A percentile compares a stretch with the other conserved stretches of the same genome.
Conservation (phyloP, 768 basidiomycete species). For the Daedaleopsis sinensis region DNA sequence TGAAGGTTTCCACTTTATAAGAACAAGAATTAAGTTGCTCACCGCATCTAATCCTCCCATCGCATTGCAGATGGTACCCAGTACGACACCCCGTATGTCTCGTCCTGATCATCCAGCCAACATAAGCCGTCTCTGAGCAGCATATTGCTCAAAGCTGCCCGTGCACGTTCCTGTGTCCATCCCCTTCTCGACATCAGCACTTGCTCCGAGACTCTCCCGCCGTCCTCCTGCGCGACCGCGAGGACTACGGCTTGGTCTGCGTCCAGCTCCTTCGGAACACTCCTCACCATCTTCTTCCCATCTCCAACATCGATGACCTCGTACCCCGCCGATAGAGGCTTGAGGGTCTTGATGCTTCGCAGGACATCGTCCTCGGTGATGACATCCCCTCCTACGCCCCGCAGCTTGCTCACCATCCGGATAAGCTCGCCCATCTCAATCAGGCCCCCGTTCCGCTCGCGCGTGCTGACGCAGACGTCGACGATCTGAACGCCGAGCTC, state of each 20-base stretch:
- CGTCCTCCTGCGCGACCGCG: constrained; percentile 67
- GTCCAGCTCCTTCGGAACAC: constrained; percentile 88
- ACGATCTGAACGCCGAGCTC: constrained; percentile 96
- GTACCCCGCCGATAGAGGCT: constrained; percentile 92
- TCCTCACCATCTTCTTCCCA: constrained; percentile 79
- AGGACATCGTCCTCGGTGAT: constrained; percentile 87
- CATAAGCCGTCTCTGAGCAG: constrained; percentile 87
- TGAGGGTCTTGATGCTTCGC: constrained; percentile 82
- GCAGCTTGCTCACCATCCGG: constrained; percentile 72
- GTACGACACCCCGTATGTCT: constrained; percentile 63
- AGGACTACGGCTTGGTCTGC: constrained; percentile 86
- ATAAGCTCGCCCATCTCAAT: constrained; percentile 89
- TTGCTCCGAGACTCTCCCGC: constrained; percentile 71
- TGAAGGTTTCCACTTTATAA: too few relatives aligned
- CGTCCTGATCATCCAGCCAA: constrained; percentile 94
- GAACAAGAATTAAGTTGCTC: background rate
- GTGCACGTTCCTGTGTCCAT: constrained; percentile 81
- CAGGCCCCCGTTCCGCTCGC: constrained; percentile 89
- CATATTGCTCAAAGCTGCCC: constrained; percentile 86
- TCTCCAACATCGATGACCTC: constrained; percentile 75
- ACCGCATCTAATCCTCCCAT: constrained; percentile 63
- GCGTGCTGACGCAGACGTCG: constrained; percentile 85
- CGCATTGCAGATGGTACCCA: constrained; percentile 90
- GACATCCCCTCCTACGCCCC: constrained; percentile 65
- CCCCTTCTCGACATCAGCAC: constrained; percentile 60